Percentiles rank a stretch among this genome's conserved stretches.
These are phyloP conservation scores for Hypomyces perniciosus DNA, from an alignment of 2,329 filamentous ascomycete species.

Conservation along the genomic window DNA sequence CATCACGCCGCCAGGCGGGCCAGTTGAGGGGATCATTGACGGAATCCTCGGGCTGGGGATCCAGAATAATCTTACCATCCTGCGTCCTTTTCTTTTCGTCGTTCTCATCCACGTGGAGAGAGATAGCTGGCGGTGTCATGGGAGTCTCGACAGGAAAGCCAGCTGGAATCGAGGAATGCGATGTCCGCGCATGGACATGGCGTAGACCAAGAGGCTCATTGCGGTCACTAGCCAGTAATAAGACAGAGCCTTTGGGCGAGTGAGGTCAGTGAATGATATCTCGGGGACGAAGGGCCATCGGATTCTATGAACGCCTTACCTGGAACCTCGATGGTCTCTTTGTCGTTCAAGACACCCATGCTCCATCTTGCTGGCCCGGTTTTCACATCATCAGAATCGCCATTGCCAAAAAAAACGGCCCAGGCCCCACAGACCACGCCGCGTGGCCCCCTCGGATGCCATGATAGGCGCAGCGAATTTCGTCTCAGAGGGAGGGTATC, in stretches of 20 bases:
- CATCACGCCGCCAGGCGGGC: conserved; percentile 74
- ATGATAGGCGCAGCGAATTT: background rate
- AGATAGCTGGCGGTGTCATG: conserved; percentile 18
- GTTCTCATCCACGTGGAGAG: conserved; percentile 12
- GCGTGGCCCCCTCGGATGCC: background rate
- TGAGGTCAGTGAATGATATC: conserved; percentile 4
- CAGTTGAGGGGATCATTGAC: conserved; percentile 90
- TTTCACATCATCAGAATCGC: background rate
- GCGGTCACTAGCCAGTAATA: conserved; percentile 48
- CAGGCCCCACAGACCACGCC: conserved; percentile 2
- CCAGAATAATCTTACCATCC: conserved; percentile 78
- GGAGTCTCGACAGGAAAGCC: conserved; percentile 35
- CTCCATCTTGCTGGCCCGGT: conserved; percentile 41
- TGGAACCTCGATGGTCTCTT: conserved; percentile 77
- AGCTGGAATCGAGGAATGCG: conserved; percentile 50
- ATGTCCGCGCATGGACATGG: conserved; percentile 51
- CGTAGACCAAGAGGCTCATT: conserved; percentile 56
- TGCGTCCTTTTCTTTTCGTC: conserved; percentile 65
- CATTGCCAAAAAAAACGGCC: conserved; percentile 2
- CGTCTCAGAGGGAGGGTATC: too few relatives aligned
- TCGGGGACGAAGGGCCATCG: background rate
- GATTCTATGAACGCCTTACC: conserved; percentile 43
- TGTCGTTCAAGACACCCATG: conserved; percentile 80
- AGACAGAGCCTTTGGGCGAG: conserved; percentile 45
- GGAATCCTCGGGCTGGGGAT: conserved; percentile 88